Conservation (phyloP, 768 basidiomycete genomes). For the Pisolithus sp. region DNA sequence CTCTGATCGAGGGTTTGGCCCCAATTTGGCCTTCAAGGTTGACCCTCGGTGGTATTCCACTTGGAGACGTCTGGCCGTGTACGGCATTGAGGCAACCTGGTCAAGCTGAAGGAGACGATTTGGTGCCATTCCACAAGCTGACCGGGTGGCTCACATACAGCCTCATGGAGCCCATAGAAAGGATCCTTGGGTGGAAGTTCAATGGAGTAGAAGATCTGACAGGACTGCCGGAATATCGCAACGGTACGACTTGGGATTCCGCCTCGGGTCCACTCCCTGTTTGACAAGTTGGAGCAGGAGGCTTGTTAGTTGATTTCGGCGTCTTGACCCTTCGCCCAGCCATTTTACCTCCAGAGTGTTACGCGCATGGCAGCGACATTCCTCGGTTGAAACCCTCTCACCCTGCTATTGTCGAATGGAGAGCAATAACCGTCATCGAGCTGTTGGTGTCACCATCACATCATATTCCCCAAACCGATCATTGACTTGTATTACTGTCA, state of each 20-base stretch:
- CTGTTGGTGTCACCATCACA: conserved; percentile 47
- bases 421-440: conserved; percentile 90
- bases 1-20: conserved; percentile 75
- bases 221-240: conserved; percentile 92
- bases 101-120: conserved; percentile 49
- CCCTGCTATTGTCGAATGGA: conserved; percentile 92
- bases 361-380: conserved; percentile 34
- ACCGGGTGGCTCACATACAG: conserved; percentile 93
- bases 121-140: conserved; percentile 95
- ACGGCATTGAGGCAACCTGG: conserved; percentile 35
- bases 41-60: conserved; percentile 55
- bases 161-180: conserved; percentile 78
- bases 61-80: conserved; percentile 96
- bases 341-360: conserved; percentile 44
- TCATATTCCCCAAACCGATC: not conserved
- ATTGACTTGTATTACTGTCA: conserved; percentile 25
- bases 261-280: not conserved
- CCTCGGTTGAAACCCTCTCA: conserved; percentile 69
- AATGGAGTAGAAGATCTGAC: conserved; percentile 81
- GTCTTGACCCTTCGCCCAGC: conserved; percentile 63
- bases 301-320: conserved; percentile 79
- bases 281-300: conserved; percentile 43
- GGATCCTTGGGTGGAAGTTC: conserved; percentile 72
- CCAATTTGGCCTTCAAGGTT: conserved; percentile 85
- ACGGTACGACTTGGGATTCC: conserved; percentile 42